Base-by-base conservation (phyloP, 2,329 filamentous ascomycete genomes). In the Pseudocercospora eumusae region DNA sequence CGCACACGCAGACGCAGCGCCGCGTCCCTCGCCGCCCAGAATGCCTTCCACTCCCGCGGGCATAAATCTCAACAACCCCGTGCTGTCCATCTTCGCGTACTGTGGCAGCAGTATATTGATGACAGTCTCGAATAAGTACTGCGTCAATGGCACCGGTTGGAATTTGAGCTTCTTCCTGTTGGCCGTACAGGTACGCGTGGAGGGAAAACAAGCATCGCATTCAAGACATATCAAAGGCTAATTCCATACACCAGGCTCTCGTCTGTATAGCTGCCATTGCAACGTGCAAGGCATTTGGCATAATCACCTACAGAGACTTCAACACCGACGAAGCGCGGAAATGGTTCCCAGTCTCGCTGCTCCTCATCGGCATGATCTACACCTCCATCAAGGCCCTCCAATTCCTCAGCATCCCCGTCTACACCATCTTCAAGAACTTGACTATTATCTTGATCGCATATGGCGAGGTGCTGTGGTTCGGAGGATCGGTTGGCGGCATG, bases 81-180 rank as follows among this genome's bases (percentile, higher is more conserved):
- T 86, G 50, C 76, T 95, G 53, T 92, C 93, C 21, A 90, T 99
- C 71, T 75, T 96, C 68, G 87, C 91, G 54, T 99, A 99, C 82
- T 99, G 95, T 78, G 82, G 90, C 72, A 91, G 93, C 57, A 97
- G 93, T n/a, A 99, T 99, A 75, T 86, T 93, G 77, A 99, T 99
- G 95, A 99, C 95, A 7, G 91, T 97, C n/a, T 95, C 96, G 77
- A 99, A 99, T 82, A 99, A 99, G 83, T 99, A 96, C 77, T 93
- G 97, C 66, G 86, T 99, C 52, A 97, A 92, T 7, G 95, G 95
- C 64, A 84, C 85, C 56, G 86, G 89, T 69, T 99, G 96, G 86
- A 99, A 99, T 79, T 80, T 99, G 72, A 96, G 96, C 79, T 96
- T 98, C 79, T 91, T 99, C 79, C 89, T 97, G 71, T 86, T 99